Percentiles rank a stretch among this genome's conserved stretches.
Conservation (phyloP, 2,329 filamentous ascomycete species). For the Basipetospora chlamydospora region DNA sequence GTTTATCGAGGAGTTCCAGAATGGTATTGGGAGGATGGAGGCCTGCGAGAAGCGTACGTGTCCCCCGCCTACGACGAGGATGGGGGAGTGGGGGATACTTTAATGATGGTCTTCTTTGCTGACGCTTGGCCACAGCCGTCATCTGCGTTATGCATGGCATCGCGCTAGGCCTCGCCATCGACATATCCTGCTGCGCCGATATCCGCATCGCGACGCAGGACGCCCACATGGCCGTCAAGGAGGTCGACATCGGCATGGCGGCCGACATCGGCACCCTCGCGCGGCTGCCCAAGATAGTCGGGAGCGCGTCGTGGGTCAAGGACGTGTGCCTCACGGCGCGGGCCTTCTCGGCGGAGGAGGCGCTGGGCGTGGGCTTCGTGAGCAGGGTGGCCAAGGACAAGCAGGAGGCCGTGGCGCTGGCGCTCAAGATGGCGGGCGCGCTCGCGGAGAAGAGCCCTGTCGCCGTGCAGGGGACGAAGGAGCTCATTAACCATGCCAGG, state of each 20-base stretch:
- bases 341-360: slow-evolving; percentile 55
- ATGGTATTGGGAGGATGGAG: slow-evolving; percentile 61
- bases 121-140: slow-evolving; percentile 50
- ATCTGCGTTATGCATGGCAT: slow-evolving; percentile 71
- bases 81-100: no score
- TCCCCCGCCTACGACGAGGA: background rate
- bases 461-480: slow-evolving; percentile 76
- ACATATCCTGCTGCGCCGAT: slow-evolving; percentile 56
- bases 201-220: slow-evolving; percentile 49
- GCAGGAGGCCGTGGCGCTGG: slow-evolving; percentile 45
- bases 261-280: slow-evolving; percentile 66
- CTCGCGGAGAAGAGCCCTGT: slow-evolving; percentile 77
- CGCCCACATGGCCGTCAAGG: slow-evolving; percentile 56
- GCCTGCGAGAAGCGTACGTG: slow-evolving; percentile 72
- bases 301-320: slow-evolving; percentile 61
- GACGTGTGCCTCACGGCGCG: slow-evolving; percentile 61
- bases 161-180: slow-evolving; percentile 63
- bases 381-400: slow-evolving; percentile 51
- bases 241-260: slow-evolving; percentile 69
- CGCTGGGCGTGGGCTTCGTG: slow-evolving; percentile 54
- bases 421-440: slow-evolving; percentile 44
- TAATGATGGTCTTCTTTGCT: no score
- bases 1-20: slow-evolving; percentile 68
- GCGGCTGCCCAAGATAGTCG: slow-evolving; percentile 59
- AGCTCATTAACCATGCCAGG: slow-evolving; percentile 66